Evolutionary conservation across 768 basidiomycete genomes (phyloP).

Genomic region (Baorangia bicolor): DNA sequence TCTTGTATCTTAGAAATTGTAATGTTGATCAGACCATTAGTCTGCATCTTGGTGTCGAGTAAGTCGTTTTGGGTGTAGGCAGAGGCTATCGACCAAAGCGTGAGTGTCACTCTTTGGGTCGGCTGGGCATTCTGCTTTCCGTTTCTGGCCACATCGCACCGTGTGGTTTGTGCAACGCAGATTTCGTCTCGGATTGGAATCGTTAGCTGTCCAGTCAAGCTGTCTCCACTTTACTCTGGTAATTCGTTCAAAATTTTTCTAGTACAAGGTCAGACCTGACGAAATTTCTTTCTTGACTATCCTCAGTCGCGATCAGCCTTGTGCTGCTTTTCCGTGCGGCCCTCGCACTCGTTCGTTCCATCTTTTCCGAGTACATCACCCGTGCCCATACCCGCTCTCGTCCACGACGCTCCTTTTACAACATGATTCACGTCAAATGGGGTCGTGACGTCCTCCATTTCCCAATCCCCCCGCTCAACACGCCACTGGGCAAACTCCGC

Average conservation of each 20-base stretch:
- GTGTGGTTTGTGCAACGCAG: neutral
- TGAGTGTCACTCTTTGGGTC: neutral
- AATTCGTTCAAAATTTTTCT: neutral
- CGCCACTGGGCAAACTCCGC: slow-evolving; percentile 59
- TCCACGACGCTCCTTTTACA: slow-evolving; percentile 15
- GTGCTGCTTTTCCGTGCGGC: slow-evolving; percentile 33
- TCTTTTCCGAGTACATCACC: neutral
- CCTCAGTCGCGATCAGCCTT: slow-evolving; percentile 32
- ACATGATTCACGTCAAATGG: slow-evolving; percentile 50
- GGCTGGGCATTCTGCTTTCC: neutral
- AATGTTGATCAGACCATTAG: neutral
- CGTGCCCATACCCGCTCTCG: neutral
- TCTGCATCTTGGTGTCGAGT: neutral
- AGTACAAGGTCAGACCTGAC: neutral
- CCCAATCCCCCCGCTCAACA: slow-evolving; percentile 54
- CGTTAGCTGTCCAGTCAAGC: slow-evolving; percentile 24
- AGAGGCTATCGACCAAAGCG: neutral
- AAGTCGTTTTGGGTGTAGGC: neutral
- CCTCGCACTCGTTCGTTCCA: slow-evolving; percentile 19
- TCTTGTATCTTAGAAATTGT: slow-evolving; percentile 12
- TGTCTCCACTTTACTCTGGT: slow-evolving; percentile 31
- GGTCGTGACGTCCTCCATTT: slow-evolving; percentile 49
- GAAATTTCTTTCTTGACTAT: neutral
- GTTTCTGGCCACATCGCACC: slow-evolving; percentile 11
- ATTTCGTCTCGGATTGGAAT: slow-evolving; percentile 4